Base-by-base conservation (phyloP, 2,329 filamentous ascomycete species). In the Botrytis sinoallii region DNA sequence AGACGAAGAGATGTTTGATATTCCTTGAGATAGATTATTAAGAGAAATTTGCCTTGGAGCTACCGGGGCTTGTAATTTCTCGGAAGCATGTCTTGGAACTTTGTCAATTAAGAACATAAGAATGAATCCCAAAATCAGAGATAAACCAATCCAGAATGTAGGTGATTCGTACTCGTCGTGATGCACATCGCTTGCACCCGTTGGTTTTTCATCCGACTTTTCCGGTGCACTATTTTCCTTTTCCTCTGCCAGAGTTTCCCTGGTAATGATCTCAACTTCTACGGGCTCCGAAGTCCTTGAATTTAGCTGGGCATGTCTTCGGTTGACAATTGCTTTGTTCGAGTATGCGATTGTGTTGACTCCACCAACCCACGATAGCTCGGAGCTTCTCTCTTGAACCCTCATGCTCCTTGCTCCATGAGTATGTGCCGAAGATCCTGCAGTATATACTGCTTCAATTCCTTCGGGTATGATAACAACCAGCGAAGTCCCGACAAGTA, bases 391-490 rank as follows among this genome's bases (percentile, higher is more conserved):
- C 29, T 72, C 44, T 57, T 71, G 68, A 48, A 72, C 46, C 25
- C 60, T 73, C 32, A 75, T 44, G 59, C 71, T 55, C 55, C 77
- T 72, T 59, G 74, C 75, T 25, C 76, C 75, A 76, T 80, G 78
- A 35, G 74, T 68, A 72, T 79, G 78, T 32, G 67, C 75, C n/a
- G 63, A 74, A 22, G 84, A 81, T 3, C 84, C 82, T 4, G 87
- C 84, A 22, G 87, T 90, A 78, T 96, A 93, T 73, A 98, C 88
- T 4, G 96, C 95, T 81, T 98, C 95, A 74, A 98, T 91, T 55
- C 96, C 96, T 83, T 99, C 96, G 0, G 96, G 96, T 79, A 99
- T 97, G 80, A 99, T 98, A 46, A 99, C 94, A 77, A 98, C 95
- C 77, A 99, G 88, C 1, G 95, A 95, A 42, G 96, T 98, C 52